A percentile compares a stretch with the other conserved stretches of the same genome.
Evolutionary conservation across 768 basidiomycete genomes (phyloP).

Genomic region (Clavaria fumosa): DNA sequence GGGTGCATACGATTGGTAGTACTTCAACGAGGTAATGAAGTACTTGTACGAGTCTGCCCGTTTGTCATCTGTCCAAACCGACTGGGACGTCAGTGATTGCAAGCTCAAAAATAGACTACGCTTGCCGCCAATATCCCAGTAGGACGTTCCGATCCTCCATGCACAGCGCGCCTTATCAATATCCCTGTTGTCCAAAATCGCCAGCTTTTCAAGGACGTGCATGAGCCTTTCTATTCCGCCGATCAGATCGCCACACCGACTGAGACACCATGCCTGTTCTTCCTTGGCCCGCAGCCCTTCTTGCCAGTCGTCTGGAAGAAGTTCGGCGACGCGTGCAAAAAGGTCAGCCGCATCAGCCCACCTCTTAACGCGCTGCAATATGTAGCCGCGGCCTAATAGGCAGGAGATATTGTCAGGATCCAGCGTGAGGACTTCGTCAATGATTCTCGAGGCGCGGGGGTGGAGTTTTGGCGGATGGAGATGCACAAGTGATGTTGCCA

Average conservation of each 20-base stretch:
- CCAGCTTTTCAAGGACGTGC: constrained; percentile 29
- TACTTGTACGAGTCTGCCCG: constrained; percentile 57
- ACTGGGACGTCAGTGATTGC: neutral
- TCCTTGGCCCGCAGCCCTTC: constrained; percentile 53
- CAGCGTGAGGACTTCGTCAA: constrained; percentile 52
- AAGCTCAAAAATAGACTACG: constrained; percentile 1
- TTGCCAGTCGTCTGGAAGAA: constrained; percentile 30
- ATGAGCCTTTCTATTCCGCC: constrained; percentile 33
- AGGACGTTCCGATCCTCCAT: constrained; percentile 71
- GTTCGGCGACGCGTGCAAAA: constrained; percentile 42
- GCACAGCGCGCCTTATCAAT: constrained; percentile 62
- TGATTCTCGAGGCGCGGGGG: constrained; percentile 51
- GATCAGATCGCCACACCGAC: constrained; percentile 33
- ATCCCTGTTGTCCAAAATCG: constrained; percentile 29
- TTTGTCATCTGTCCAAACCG: constrained; percentile 25
- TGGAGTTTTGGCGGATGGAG: constrained; percentile 87
- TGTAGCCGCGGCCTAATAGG: constrained; percentile 61
- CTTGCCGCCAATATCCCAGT: constrained; percentile 61
- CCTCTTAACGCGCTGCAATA: constrained; percentile 43
- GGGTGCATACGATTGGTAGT: constrained; percentile 62
- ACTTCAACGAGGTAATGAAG: constrained; percentile 71
- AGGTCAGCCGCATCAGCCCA: constrained; percentile 53
- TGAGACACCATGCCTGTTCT: constrained; percentile 75
- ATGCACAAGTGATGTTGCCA: constrained; percentile 71
- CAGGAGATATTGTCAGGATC: constrained; percentile 49